Conservation (phyloP, 2,329 filamentous ascomycete species). For the Xylariaceae sp. region DNA sequence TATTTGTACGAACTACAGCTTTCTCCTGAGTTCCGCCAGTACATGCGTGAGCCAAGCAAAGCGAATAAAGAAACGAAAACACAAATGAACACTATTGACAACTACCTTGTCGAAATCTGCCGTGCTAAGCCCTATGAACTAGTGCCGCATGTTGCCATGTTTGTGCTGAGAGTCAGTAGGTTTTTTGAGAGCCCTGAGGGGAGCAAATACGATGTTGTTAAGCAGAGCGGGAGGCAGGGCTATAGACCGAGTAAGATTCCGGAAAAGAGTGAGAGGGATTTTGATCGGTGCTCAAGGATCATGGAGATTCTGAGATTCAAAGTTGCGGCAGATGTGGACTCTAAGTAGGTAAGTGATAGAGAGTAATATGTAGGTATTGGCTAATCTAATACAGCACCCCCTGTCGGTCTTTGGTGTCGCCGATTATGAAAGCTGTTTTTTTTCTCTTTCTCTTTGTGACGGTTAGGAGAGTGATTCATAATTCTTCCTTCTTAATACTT, state of each 20-base stretch:
- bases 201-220: neutral
- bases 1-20: constrained; percentile 10
- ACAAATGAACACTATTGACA: neutral
- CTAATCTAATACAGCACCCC: too few species aligned
- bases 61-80: neutral
- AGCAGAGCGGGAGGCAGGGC: neutral
- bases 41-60: neutral
- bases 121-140: constrained; percentile 3
- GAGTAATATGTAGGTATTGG: too few species aligned
- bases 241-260: too few species aligned
- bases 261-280: neutral
- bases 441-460: too few species aligned
- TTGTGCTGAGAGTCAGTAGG: neutral
- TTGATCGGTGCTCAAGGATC: constrained; percentile 11
- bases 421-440: too few species aligned
- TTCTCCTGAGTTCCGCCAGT: constrained; percentile 1
- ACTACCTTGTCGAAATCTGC: neutral
- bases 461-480: too few species aligned
- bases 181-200: constrained; percentile 5
- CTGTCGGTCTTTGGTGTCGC: too few species aligned
- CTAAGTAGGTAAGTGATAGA: too few species aligned
- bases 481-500: too few species aligned
- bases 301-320: constrained; percentile 9
- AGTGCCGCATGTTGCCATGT: constrained; percentile 14
- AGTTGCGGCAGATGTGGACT: constrained; percentile 4